Base-by-base conservation (phyloP, 2,329 filamentous ascomycete species). In the Waltergamsia citrina region DNA sequence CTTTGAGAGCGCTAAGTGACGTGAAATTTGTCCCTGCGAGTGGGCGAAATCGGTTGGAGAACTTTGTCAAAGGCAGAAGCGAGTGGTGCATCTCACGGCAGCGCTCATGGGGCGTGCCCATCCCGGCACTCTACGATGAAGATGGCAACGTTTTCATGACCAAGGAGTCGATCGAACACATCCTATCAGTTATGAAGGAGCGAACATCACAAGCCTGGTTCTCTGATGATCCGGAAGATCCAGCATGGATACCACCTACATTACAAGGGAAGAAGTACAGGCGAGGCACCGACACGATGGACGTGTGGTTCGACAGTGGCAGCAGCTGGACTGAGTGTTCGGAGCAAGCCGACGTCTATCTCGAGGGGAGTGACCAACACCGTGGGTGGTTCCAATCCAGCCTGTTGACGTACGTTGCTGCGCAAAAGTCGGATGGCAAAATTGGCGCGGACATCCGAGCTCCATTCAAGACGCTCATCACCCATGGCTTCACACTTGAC, bases 41-140 rank as follows among this genome's bases (percentile, higher is more conserved):
- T 18, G 87, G 88, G 6, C 78, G 73, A 43, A 72, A 73, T 6
- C 74, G 92, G 19, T 67, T 98, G 5, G 76, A 85, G 49, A 86
- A 84, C 52, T 98, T 96, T 49, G 69, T 98, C 20, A 79, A 81
- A 48, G 84, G 85, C 16, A 76, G 92, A 33, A 94, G 77, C 48
- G 90, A 98, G 56, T 98, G 92, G 92, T 98, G 92, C 53, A 95
- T 98, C 46, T 98, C 92, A 5, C 78, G 92, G 29, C 92, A 98
- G 57, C 78, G 92, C 32, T 82, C 86, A 10, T 98, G 92, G 92
- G 92, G 92, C 44, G 86, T 98, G 5, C 92, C 92, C 0, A 98
- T 98, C 37, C 92, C 92, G 11, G 87, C 86, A 1, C 62, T 98
- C 0, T 95, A 93, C 52, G 74, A 84, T 43, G 67, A 74, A 10